phyloP scores from a whole-genome alignment of 129 eudicot genomes.

The Ambrosia trifida region DNA sequence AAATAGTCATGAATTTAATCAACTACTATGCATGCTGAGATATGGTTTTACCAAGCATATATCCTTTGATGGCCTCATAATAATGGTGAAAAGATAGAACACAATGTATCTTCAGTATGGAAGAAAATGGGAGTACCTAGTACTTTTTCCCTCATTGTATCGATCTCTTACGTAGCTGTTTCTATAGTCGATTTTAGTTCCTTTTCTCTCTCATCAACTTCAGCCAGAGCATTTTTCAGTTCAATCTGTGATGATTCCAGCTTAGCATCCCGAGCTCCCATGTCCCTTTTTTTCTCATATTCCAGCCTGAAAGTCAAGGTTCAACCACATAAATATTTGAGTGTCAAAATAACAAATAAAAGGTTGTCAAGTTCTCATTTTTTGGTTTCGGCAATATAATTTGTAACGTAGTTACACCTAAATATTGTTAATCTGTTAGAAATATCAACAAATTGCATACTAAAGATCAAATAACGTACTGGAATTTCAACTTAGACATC shows the following conservation, averaged over 20 bases:
- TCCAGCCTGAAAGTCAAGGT: slow-evolving; percentile 60
- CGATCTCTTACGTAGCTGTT: slow-evolving; percentile 67
- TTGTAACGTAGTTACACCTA: not conserved
- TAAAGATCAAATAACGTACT: slow-evolving; percentile 52
- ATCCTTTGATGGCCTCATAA: not conserved
- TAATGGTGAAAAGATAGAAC: not conserved
- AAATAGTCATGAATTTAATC: not conserved
- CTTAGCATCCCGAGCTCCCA: slow-evolving; percentile 81
- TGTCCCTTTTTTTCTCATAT: slow-evolving; percentile 90
- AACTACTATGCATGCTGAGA: not conserved
- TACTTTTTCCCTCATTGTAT: slow-evolving; percentile 60
- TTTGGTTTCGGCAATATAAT: not conserved
- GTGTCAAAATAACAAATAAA: slow-evolving; percentile 10
- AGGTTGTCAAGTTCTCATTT: not conserved
- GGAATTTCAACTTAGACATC: slow-evolving; percentile 89
- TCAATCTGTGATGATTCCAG: slow-evolving; percentile 66
- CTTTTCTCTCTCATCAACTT: slow-evolving; percentile 59
- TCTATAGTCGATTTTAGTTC: slow-evolving; percentile 62
- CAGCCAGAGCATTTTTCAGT: slow-evolving; percentile 46
- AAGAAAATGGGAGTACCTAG: slow-evolving; percentile 44
- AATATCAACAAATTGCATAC: not conserved
- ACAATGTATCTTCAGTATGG: not conserved
- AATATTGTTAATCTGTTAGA: not conserved
- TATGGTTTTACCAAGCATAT: not conserved
- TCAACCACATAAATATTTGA: slow-evolving; percentile 7